Base-by-base conservation (phyloP, 2,329 filamentous ascomycete species). In the Penicillium paneum region DNA sequence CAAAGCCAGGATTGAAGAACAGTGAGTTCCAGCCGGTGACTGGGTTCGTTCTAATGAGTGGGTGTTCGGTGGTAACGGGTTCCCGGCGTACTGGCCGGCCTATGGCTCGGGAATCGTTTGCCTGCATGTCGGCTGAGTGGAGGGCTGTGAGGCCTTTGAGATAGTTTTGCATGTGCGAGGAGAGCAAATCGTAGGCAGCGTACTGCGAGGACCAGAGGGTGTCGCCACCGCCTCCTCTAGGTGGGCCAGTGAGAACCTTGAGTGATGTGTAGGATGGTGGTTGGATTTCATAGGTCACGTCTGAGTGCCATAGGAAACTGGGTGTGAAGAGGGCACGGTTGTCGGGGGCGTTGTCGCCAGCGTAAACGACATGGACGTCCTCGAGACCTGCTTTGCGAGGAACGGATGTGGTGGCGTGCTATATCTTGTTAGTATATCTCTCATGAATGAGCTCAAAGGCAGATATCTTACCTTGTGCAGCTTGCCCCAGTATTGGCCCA, bases 11-110 rank as follows among this genome's bases (percentile, higher is more conserved):
- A 63, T 83, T 83, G 67, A 82, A 82, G 69, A 83, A 85, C 1
- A 86, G 71, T 8, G 74, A 76, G 67, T 85, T 85, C 82, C 82
- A 85, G 10, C 82, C 82, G 0, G 83, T 86, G 7, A 85, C 82
- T 0, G 83, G 82, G 62, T 86, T 79, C 0, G 81, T 83, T 19
- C 83, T 78, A 40, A 86, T 71, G 1, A 86, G 71, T 1, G 83
- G 83, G 61, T 86, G 82, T 46, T 79, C 75, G 0, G 80, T 83
- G 8, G 75, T 76, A 31, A 84, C 72, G 3, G 81, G 79, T 5
- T 79, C 78, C 11, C 80, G 77, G 26, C 80, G 76, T 3, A 82
- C 78, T 8, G 76, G 71, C 38, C 80, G 78, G n/a, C 80, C 79
- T 15, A 78, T 68, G 2, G 77, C 77, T 19, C 73, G 74, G 6